These are phyloP conservation scores for Hypoxylon sp. DNA, from an alignment of 2,329 filamentous ascomycete genomes.

Conservation along the genomic window DNA sequence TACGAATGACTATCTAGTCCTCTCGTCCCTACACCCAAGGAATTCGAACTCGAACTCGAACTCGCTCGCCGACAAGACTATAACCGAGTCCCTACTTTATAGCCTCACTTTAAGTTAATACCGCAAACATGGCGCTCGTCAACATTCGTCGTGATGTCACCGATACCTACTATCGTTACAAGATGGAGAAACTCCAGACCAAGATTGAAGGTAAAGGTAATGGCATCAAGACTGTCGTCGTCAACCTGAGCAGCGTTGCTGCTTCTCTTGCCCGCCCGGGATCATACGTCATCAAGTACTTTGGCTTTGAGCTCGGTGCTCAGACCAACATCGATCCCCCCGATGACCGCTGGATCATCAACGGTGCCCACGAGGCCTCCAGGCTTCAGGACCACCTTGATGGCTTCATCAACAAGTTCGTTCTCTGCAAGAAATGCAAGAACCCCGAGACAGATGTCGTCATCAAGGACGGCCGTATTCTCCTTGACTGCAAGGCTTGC, in stretches of 20 bases:
- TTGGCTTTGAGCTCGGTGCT: slow-evolving; percentile 97
- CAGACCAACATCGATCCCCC: slow-evolving; percentile 98
- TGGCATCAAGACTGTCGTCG: slow-evolving; percentile 98
- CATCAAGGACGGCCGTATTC: slow-evolving; percentile 92
- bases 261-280: slow-evolving; percentile 92
- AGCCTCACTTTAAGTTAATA: slow-evolving; percentile 53
- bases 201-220: slow-evolving; percentile 99
- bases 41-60: slow-evolving; percentile 42
- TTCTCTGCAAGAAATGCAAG: slow-evolving; percentile 99
- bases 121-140: slow-evolving; percentile 91
- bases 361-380: slow-evolving; percentile 92
- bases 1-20: slow-evolving; percentile 53
- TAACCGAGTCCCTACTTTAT: slow-evolving; percentile 34
- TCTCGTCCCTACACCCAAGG: slow-evolving; percentile 44
- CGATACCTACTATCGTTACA: slow-evolving; percentile 99
- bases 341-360: slow-evolving; percentile 99
- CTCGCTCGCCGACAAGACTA: slow-evolving; percentile 39
- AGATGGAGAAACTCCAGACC: slow-evolving; percentile 99
- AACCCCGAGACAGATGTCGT: slow-evolving; percentile 97
- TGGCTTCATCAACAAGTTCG: slow-evolving; percentile 98
- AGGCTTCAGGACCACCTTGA: slow-evolving; percentile 99
- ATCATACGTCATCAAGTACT: slow-evolving; percentile 99
- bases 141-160: slow-evolving; percentile 98
- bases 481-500: slow-evolving; percentile 98
- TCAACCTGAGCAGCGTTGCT: slow-evolving; percentile 96